Conservation (phyloP, 2,329 filamentous ascomycete genomes). For the Fusarium redolens region DNA sequence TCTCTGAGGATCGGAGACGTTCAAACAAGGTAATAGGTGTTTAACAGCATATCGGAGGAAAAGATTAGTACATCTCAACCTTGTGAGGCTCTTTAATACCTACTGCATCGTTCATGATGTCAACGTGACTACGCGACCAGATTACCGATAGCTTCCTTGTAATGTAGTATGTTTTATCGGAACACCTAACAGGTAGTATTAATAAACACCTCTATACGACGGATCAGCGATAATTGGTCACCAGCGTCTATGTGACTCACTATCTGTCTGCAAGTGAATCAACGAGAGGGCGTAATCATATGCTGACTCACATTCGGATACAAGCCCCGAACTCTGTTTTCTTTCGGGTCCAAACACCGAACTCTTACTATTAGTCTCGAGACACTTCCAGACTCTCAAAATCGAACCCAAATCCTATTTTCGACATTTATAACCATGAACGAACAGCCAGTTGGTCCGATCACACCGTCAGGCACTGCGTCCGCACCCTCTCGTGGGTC, state of each 20-base stretch:
- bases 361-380: neutral
- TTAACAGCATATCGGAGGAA: neutral
- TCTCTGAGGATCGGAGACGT: too few relatives aligned
- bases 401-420: neutral
- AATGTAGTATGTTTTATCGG: neutral
- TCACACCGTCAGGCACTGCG: conserved; percentile 28
- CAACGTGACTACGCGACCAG: neutral
- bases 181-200: neutral
- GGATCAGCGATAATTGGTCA: neutral
- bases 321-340: neutral
- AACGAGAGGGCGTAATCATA: neutral
- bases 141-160: neutral
- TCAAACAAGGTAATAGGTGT: too few relatives aligned
- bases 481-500: conserved; percentile 27
- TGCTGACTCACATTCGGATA: conserved; percentile 19
- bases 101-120: neutral
- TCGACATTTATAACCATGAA: conserved; percentile 1
- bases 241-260: neutral
- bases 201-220: too few relatives aligned
- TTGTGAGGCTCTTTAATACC: neutral
- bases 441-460: conserved; percentile 34
- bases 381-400: neutral
- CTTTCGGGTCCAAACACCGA: conserved; percentile 6
- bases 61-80: neutral
- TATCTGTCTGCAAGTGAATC: neutral